Evolutionary conservation across 768 basidiomycete genomes (phyloP), one percentile per base, ranked within the genome.

Genomic region (Auriculariales sp.): DNA sequence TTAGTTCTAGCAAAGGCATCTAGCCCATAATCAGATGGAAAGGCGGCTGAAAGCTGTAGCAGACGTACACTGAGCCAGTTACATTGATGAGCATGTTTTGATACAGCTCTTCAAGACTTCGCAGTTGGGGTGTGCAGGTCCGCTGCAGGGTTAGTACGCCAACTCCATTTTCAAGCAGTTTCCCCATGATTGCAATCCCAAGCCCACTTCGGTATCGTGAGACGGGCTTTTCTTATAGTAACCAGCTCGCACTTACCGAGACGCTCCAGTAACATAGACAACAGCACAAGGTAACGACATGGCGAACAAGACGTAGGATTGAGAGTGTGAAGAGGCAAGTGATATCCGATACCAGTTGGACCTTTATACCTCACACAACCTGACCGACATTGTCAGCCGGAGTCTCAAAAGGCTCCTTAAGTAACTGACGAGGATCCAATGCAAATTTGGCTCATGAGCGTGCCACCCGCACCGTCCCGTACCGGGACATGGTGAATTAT

Each of bases 211-310:
- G 9, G 11, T 15, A 24, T 56, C n/a, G n/a, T n/a, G n/a, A n/a
- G n/a, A n/a, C n/a, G 29, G 44, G 17, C 29, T 30, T 51, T 5
- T 47, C 28, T 27, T 36, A n/a, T 31, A 27, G 36, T 11, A 46
- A n/a, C n/a, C 17, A 53, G 49, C 28, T n/a, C n/a, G n/a, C 46
- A 53, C 19, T 52, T 54, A 85, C 84, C 73, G 86, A 48, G 86
- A 92, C n/a, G 86, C 91, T 48, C 92, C 92, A 52, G 90, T 87
- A 55, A 94, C 71, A 48, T 92, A 61, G 28, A 93, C 70, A 48
- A 84, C n/a, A n/a, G n/a, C n/a, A n/a, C n/a, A n/a, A n/a, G n/a
- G n/a, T n/a, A n/a, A n/a, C n/a, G n/a, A n/a, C n/a, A n/a, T n/a
- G n/a, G n/a, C n/a, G n/a, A n/a, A n/a, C n/a, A n/a, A n/a, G n/a